A percentile compares a stretch with the other conserved stretches of the same genome.
phyloP scores from a whole-genome alignment of 805 yeast genomes.

The Suhomyces tanzawaensis region DNA sequence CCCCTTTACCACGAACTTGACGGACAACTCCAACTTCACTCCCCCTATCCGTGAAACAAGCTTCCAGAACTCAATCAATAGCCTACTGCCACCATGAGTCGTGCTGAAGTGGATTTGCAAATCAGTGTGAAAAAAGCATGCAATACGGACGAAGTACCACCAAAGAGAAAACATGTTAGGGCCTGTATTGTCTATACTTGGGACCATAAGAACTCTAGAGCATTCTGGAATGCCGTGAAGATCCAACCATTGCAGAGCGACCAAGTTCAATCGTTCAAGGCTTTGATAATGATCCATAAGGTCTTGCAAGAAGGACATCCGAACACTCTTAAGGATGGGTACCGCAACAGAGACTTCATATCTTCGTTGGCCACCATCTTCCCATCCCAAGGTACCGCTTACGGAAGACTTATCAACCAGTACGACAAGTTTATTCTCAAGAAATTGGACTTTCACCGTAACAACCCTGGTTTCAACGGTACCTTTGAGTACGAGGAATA shows the following conservation, averaged over 20 bases:
- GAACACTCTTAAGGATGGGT: slow-evolving; percentile 75
- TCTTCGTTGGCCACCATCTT: slow-evolving; percentile 63
- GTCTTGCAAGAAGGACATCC: slow-evolving; percentile 98
- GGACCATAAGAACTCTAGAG: slow-evolving; percentile 85
- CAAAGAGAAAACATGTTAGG: slow-evolving; percentile 93
- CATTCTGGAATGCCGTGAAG: slow-evolving; percentile 82
- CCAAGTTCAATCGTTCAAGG: slow-evolving; percentile 82
- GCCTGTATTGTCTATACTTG: slow-evolving; percentile 94
- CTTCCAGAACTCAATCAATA: no score
- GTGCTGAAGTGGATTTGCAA: slow-evolving; percentile 47
- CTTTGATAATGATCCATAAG: slow-evolving; percentile 81
- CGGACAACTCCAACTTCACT: no score
- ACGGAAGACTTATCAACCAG: slow-evolving; percentile 72
- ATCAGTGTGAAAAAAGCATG: slow-evolving; percentile 79
- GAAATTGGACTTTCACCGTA: slow-evolving; percentile 79
- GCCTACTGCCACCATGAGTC: slow-evolving; percentile 34
- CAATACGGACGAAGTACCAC: slow-evolving; percentile 81
- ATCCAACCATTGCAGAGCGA: slow-evolving; percentile 76
- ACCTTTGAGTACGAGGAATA: slow-evolving; percentile 96
- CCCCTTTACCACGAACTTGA: slow-evolving; percentile 1
- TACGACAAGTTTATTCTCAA: slow-evolving; percentile 67
- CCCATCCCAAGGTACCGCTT: slow-evolving; percentile 45
- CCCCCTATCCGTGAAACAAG: no score
- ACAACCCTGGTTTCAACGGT: slow-evolving; percentile 89
- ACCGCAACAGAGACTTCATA: slow-evolving; percentile 73